phyloP scores from a whole-genome alignment of 805 yeast genomes.

The Kregervanrija delftensis region DNA sequence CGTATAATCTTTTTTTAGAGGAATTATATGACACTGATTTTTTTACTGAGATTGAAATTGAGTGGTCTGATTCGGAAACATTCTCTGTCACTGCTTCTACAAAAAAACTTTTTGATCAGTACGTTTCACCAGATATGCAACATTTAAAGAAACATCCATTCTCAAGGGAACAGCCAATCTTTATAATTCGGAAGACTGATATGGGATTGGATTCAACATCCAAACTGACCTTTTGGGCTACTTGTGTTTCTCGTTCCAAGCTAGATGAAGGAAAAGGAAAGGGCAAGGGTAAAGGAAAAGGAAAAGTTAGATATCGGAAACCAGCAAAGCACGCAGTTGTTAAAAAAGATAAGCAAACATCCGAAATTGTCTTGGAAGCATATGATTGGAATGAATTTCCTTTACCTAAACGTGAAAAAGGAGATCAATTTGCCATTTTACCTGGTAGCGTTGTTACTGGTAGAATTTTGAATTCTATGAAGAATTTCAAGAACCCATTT shows the following conservation, averaged over 20 bases:
- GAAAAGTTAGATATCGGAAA: slow-evolving; percentile 1
- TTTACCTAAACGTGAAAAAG: slow-evolving; percentile 20
- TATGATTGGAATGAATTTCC: slow-evolving; percentile 48
- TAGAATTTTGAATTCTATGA: slow-evolving; percentile 62
- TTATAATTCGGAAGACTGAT: slow-evolving; percentile 39
- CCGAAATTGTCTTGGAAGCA: slow-evolving; percentile 41
- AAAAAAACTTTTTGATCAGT: slow-evolving; percentile 40
- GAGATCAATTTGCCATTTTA: slow-evolving; percentile 33
- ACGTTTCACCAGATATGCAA: slow-evolving; percentile 45
- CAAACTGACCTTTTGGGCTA: slow-evolving; percentile 46
- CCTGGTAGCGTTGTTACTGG: slow-evolving; percentile 61
- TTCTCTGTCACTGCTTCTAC: slow-evolving; percentile 37
- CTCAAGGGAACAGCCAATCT: slow-evolving; percentile 48
- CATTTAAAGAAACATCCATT: slow-evolving; percentile 55
- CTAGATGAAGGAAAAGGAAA: slow-evolving; percentile 26
- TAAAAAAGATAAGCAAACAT: slow-evolving; percentile 7
- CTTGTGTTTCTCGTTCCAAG: slow-evolving; percentile 36
- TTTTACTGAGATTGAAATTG: slow-evolving; percentile 38
- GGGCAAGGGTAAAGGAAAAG: slow-evolving; percentile 20
- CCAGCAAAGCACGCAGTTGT: slow-evolving; percentile 8
- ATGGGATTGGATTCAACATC: slow-evolving; percentile 25
- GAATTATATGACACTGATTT: slow-evolving; percentile 45
- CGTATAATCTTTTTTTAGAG: slow-evolving; percentile 57
- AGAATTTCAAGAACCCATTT: slow-evolving; percentile 45
- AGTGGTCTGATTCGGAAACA: slow-evolving; percentile 22